Conservation (phyloP, 116 monocot species). For the Phalaenopsis hybrid region DNA sequence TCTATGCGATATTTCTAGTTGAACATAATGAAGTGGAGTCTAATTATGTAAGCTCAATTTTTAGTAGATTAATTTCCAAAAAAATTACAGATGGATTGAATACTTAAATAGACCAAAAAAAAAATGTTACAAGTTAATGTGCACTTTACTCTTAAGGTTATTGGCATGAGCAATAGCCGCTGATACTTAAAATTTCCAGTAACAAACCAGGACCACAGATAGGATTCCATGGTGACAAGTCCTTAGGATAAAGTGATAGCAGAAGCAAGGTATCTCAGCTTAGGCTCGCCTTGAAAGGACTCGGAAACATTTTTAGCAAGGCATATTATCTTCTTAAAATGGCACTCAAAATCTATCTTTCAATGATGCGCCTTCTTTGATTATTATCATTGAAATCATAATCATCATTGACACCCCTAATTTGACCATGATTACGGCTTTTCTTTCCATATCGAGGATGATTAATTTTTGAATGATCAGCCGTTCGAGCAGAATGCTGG, state of each 20-base stretch:
- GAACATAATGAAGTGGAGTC: too few species aligned
- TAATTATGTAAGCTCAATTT: too few species aligned
- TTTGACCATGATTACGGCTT: slow-evolving; percentile 4
- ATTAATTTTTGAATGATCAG: neutral
- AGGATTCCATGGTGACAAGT: neutral
- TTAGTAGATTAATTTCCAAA: too few species aligned
- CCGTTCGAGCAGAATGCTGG: neutral
- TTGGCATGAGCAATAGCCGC: too few species aligned
- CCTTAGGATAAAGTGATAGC: neutral
- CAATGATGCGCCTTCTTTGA: slow-evolving; percentile 18
- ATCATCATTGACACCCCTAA: slow-evolving; percentile 8
- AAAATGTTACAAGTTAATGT: too few species aligned
- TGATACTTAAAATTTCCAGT: too few species aligned
- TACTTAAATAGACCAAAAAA: too few species aligned
- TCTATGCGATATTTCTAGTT: too few species aligned
- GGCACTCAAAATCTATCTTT: slow-evolving; percentile 12
- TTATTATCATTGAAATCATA: slow-evolving; percentile 11
- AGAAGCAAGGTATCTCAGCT: neutral
- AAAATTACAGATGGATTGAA: too few species aligned
- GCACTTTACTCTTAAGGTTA: too few species aligned
- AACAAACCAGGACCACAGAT: too few species aligned
- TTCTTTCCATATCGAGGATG: slow-evolving; percentile 5
- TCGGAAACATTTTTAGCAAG: slow-evolving; percentile 1
- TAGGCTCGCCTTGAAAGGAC: neutral
- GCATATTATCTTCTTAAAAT: neutral